These are phyloP conservation scores for Podospora conica DNA, from an alignment of 495 filamentous ascomycete species.

Conservation along the genomic window DNA sequence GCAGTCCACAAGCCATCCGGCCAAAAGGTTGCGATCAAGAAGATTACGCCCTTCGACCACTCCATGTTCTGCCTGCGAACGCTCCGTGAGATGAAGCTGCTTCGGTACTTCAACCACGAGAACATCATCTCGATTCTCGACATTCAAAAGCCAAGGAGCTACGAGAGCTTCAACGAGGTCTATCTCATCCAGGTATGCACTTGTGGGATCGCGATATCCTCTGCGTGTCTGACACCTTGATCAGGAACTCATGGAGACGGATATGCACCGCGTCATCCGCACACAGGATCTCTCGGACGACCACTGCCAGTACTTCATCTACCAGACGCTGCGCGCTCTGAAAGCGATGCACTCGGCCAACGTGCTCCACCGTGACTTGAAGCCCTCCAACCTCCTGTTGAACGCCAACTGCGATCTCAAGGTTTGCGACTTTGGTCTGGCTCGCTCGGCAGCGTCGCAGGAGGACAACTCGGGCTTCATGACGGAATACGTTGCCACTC, in stretches of 20 bases:
- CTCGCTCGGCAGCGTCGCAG: conserved; percentile 83
- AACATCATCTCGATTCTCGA: conserved; percentile 99
- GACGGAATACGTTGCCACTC: conserved; percentile 99
- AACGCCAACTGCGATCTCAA: conserved; percentile 99
- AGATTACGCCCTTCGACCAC: conserved; percentile 98
- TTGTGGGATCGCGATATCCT: not conserved
- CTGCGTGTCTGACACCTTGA: not conserved
- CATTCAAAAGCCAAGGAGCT: conserved; percentile 95
- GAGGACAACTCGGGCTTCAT: conserved; percentile 99
- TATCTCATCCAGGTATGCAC: conserved; percentile 88
- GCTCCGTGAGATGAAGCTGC: conserved; percentile 97
- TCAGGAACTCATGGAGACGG: conserved; percentile 99
- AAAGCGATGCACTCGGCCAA: conserved; percentile 99
- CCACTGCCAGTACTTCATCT: conserved; percentile 99
- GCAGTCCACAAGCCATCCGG: conserved; percentile 97
- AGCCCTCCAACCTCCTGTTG: conserved; percentile 92
- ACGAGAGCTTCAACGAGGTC: conserved; percentile 94
- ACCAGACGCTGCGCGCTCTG: conserved; percentile 94
- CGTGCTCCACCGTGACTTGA: conserved; percentile 94
- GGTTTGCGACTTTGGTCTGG: conserved; percentile 96
- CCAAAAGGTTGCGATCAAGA: conserved; percentile 99
- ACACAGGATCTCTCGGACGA: conserved; percentile 98
- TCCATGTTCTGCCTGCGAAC: conserved; percentile 99
- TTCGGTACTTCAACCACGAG: conserved; percentile 99
- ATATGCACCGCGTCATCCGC: conserved; percentile 99